A percentile compares a stretch with the other conserved stretches of the same genome.
Evolutionary conservation across 169 alveolate genomes (phyloP).

Genomic region (Cryptosporidium meleagridis): DNA sequence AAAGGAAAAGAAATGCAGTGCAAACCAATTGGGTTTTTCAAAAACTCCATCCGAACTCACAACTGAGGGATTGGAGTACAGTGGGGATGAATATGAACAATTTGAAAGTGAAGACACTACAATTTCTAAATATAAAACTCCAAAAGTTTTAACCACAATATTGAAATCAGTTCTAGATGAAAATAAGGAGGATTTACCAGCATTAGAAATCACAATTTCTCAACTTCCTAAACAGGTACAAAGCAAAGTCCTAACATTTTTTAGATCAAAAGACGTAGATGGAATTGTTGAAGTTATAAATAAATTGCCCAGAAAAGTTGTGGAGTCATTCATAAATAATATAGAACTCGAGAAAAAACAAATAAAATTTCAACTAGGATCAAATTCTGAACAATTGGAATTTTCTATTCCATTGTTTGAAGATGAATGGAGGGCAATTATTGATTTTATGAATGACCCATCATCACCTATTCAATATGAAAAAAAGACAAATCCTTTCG

Average conservation of each 20-base stretch:
- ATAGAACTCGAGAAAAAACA: slow-evolving; percentile 38
- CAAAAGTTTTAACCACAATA: slow-evolving; percentile 20
- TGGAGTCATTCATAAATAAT: slow-evolving; percentile 49
- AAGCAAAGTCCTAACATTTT: slow-evolving; percentile 1
- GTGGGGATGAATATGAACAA: neutral
- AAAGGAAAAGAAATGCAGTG: neutral
- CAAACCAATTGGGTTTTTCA: neutral
- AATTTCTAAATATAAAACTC: slow-evolving; percentile 23
- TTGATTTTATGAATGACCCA: slow-evolving; percentile 57
- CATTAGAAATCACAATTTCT: slow-evolving; percentile 19
- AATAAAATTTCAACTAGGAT: neutral
- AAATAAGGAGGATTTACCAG: slow-evolving; percentile 38
- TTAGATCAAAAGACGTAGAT: slow-evolving; percentile 56
- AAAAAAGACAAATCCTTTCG: neutral
- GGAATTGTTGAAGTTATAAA: slow-evolving; percentile 14
- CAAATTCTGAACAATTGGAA: neutral
- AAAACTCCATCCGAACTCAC: neutral
- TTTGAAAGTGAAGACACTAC: neutral
- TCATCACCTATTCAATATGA: slow-evolving; percentile 49
- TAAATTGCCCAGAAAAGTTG: neutral
- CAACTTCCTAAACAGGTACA: slow-evolving; percentile 36
- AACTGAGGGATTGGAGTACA: neutral
- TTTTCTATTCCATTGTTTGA: slow-evolving; percentile 33
- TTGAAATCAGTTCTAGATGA: slow-evolving; percentile 48
- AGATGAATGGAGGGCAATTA: slow-evolving; percentile 71